Base-by-base conservation (phyloP, 2,329 filamentous ascomycete genomes). In the Xylaria sp. region DNA sequence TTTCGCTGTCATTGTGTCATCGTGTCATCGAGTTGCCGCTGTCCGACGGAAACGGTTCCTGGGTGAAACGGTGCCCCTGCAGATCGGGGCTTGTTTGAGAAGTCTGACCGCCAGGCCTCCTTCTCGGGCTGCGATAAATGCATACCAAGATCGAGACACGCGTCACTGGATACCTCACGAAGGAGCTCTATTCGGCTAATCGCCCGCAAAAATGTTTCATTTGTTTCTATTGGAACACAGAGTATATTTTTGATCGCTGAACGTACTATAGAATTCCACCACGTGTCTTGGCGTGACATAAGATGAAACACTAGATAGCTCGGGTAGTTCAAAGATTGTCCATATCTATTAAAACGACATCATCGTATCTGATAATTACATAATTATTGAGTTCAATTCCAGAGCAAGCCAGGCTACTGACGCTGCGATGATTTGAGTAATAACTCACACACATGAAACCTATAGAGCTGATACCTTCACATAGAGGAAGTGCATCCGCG, bases 71-170 rank as follows among this genome's bases (percentile, higher is more conserved):
- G 23, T 31, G 44, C 65, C 70, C 70, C 70, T 71, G 70, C 70
- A 71, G 70, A 71, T 71, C 69, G 11, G 33, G n/a, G 10, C 54
- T 59, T 48, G 67, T 69, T 62, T 63, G 65, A 67, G 60, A 44
- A 28, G 40, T 63, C 49, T 51, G 46, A 40, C 54, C 15, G 23
- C 23, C 44, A 59, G 26, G 28, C 28, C 46, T 38, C 51, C 46
- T 23, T 10, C 31, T 59, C 38, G n/a, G 31, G 36, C 44, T 49
- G 40, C 56, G 33, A 59, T 60, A 60, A 42, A 20, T 63, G 42
- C 53, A 60, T 65, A 65, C 54, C 44, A 51, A 57, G 31, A 56
- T 10, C 31, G 4, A 54, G 23, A 54, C 31, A 57, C 10, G 6
- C 46, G 23, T 48, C 44, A 23, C 20, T 13, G 15, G 17, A 7